A percentile compares a stretch with the other conserved stretches of the same genome.
Evolutionary conservation across 2,329 filamentous ascomycete species (phyloP).

Genomic region (Claviceps sp.): DNA sequence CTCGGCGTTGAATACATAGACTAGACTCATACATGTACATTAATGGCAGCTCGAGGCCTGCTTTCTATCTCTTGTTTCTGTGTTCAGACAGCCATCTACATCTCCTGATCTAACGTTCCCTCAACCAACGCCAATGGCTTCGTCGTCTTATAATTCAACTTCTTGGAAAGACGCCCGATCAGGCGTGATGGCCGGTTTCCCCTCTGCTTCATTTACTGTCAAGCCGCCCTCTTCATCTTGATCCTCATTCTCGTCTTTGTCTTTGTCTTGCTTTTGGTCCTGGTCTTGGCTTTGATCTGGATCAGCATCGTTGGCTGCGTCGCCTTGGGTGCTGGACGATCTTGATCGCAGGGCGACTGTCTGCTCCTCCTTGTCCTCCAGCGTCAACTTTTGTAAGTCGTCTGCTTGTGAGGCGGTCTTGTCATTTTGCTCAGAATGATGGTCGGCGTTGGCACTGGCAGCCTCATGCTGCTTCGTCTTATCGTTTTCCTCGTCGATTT

Average conservation of each 20-base stretch:
- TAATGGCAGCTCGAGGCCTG: too few species aligned
- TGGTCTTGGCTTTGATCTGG: slow-evolving; percentile 14
- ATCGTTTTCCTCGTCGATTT: slow-evolving; percentile 8
- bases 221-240: slow-evolving; percentile 15
- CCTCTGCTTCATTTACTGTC: slow-evolving; percentile 17
- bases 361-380: slow-evolving; percentile 42
- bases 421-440: slow-evolving; percentile 23
- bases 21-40: too few species aligned
- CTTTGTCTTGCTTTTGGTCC: neutral
- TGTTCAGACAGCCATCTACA: too few species aligned
- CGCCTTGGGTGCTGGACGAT: slow-evolving; percentile 6
- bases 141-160: slow-evolving; percentile 37
- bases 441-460: slow-evolving; percentile 1
- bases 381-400: slow-evolving; percentile 39
- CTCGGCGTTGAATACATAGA: too few species aligned
- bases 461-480: slow-evolving; percentile 14
- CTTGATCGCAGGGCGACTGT: slow-evolving; percentile 36
- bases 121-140: neutral
- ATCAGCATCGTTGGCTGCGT: slow-evolving; percentile 13
- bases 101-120: too few species aligned
- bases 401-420: slow-evolving; percentile 20
- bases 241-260: slow-evolving; percentile 11
- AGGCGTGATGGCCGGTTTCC: slow-evolving; percentile 32
- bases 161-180: slow-evolving; percentile 51
- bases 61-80: too few species aligned